Evolutionary conservation across 495 filamentous ascomycete species (phyloP).

Genomic region (Hypoxylon perforatum): DNA sequence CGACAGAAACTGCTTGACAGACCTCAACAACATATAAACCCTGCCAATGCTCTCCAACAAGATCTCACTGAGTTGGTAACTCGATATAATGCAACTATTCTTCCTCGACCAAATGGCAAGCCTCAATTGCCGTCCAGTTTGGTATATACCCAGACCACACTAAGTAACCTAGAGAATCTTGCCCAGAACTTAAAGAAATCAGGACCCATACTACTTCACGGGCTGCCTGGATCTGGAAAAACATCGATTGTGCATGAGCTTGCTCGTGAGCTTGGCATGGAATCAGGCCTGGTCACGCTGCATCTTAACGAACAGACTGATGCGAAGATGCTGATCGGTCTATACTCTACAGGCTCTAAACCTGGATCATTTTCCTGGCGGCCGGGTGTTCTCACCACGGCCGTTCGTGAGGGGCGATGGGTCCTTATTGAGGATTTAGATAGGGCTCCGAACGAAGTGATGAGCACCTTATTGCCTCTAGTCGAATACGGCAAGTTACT

Average conservation of each 20-base stretch:
- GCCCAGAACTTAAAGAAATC: conserved; percentile 70
- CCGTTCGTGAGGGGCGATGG: conserved; percentile 93
- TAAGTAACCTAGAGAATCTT: conserved; percentile 74
- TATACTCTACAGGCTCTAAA: conserved; percentile 86
- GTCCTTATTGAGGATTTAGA: conserved; percentile 96
- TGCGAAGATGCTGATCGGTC: conserved; percentile 91
- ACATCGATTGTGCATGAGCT: conserved; percentile 86
- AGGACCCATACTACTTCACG: conserved; percentile 81
- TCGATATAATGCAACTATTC: conserved; percentile 68
- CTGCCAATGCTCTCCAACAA: conserved; percentile 40
- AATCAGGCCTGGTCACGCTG: conserved; percentile 83
- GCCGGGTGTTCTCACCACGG: conserved; percentile 92
- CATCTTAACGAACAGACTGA: conserved; percentile 98
- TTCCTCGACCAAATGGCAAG: conserved; percentile 70
- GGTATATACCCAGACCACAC: conserved; percentile 76
- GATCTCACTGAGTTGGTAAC: conserved; percentile 54
- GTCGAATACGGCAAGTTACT: conserved; percentile 89
- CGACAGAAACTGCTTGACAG: conserved; percentile 42
- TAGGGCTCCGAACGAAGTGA: conserved; percentile 92
- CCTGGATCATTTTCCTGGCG: conserved; percentile 92
- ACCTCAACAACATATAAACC: conserved; percentile 36
- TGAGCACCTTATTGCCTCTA: conserved; percentile 88
- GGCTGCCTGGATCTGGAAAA: conserved; percentile 89
- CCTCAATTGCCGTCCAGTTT: conserved; percentile 64
- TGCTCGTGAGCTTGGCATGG: conserved; percentile 77